phyloP scores from a whole-genome alignment of 129 eudicot species.

The Deinandra increscens region DNA sequence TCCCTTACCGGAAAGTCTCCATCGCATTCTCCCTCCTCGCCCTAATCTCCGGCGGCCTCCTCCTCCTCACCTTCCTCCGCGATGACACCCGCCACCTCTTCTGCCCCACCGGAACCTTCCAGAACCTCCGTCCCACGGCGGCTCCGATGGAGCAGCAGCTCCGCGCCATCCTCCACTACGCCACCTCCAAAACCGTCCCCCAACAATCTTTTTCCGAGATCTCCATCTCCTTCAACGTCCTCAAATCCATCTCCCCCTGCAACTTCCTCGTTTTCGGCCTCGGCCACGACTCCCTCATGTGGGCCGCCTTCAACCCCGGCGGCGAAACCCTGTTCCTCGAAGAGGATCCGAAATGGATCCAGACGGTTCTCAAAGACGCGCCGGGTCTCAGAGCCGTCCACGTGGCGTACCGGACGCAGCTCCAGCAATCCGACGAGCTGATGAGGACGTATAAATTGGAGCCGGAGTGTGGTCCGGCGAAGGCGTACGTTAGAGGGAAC shows the following conservation, averaged over 20 bases:
- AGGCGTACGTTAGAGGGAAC: conserved; percentile 51
- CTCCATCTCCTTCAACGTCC: conserved; percentile 49
- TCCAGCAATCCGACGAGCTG: conserved; percentile 54
- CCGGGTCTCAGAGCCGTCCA: conserved; percentile 54
- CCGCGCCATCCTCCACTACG: conserved; percentile 67
- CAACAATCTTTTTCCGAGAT: conserved; percentile 61
- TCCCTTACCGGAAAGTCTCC: conserved; percentile 32
- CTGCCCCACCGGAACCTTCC: conserved; percentile 32
- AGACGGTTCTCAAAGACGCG: conserved; percentile 45
- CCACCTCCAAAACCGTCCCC: conserved; percentile 55
- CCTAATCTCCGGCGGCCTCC: conserved; percentile 24
- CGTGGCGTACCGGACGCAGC: conserved; percentile 61
- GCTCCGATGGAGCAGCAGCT: conserved; percentile 42
- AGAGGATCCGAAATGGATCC: conserved; percentile 81
- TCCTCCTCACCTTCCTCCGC: conserved; percentile 28
- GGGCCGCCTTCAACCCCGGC: conserved; percentile 70
- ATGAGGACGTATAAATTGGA: conserved; percentile 36
- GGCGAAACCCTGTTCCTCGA: conserved; percentile 77
- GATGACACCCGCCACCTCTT: conserved; percentile 23
- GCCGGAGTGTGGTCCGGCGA: conserved; percentile 51
- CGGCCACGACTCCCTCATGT: conserved; percentile 85
- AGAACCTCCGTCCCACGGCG: conserved; percentile 3
- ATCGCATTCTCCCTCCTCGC: conserved; percentile 29
- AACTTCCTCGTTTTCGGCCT: conserved; percentile 85
- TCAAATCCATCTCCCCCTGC: conserved; percentile 43